Percentiles rank a stretch among this genome's conserved stretches.
Evolutionary conservation across 2,329 filamentous ascomycete genomes (phyloP).

Genomic region (Arthrobotrys sphaeroides): DNA sequence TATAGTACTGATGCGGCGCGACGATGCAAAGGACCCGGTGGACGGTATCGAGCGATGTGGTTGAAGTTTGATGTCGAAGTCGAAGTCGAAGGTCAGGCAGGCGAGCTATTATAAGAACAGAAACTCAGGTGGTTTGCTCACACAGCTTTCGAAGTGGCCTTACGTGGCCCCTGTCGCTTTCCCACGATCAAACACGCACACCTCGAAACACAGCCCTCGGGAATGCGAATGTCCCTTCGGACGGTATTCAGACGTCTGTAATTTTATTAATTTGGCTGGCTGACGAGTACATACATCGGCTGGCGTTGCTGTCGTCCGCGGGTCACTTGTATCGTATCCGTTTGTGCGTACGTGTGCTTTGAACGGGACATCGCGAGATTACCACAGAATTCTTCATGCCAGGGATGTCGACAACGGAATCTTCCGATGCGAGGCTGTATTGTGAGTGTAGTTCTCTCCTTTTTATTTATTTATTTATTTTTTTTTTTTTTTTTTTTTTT

Average conservation of each 20-base stretch:
- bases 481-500: too few relatives aligned
- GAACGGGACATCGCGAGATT: neutral
- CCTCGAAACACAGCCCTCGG: conserved; percentile 22
- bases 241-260: neutral
- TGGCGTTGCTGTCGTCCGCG: neutral
- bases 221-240: conserved; percentile 20
- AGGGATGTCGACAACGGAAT: too few relatives aligned
- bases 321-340: neutral
- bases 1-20: neutral
- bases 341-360: neutral
- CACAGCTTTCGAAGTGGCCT: conserved; percentile 9
- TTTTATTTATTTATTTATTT: too few relatives aligned
- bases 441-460: too few relatives aligned
- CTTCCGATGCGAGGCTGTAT: neutral
- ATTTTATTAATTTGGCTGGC: neutral
- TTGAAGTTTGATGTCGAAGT: neutral
- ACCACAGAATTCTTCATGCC: too few relatives aligned
- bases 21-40: neutral
- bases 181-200: conserved; percentile 24
- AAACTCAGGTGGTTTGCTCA: conserved; percentile 29
- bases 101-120: conserved; percentile 35
- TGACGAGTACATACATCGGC: neutral
- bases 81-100: neutral
- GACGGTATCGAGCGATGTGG: neutral
- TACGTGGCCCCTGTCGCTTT: conserved; percentile 39